Percentiles rank a stretch among this genome's conserved stretches.
Evolutionary conservation across 2,329 filamentous ascomycete genomes (phyloP).

Genomic region (Calonectria leucothoes): DNA sequence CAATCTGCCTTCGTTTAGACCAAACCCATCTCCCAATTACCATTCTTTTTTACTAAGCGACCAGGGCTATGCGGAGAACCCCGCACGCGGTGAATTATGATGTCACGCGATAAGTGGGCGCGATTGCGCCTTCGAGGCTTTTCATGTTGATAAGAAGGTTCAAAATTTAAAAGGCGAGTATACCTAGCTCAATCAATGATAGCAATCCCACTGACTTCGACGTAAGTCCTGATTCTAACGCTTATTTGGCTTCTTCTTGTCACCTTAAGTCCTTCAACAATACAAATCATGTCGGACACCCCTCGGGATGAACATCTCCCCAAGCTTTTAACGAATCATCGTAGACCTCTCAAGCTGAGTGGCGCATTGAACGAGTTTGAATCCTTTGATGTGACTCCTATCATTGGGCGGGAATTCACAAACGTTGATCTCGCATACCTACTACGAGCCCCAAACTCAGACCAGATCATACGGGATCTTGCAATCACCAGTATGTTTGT

Average conservation of each 20-base stretch:
- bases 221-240: background rate
- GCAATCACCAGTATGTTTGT: constrained; percentile 70
- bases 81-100: background rate
- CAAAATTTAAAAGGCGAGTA: background rate
- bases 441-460: constrained; percentile 69
- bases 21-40: background rate
- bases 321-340: background rate
- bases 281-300: background rate
- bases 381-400: constrained; percentile 69
- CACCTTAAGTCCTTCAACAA: background rate
- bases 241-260: background rate
- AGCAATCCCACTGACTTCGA: too few relatives aligned
- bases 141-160: background rate
- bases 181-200: background rate
- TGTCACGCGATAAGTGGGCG: background rate
- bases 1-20: background rate
- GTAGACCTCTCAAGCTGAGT: constrained; percentile 58
- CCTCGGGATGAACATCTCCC: background rate
- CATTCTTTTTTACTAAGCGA: background rate
- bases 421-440: constrained; percentile 69
- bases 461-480: constrained; percentile 72
- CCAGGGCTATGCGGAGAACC: background rate
- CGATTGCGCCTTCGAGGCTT: background rate
- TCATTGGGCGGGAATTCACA: constrained; percentile 71
- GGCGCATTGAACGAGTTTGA: constrained; percentile 64